A percentile compares a stretch with the other conserved stretches of the same genome.
phyloP scores from a whole-genome alignment of 2,329 filamentous ascomycete genomes.

The Botryotinia narcissicola region DNA sequence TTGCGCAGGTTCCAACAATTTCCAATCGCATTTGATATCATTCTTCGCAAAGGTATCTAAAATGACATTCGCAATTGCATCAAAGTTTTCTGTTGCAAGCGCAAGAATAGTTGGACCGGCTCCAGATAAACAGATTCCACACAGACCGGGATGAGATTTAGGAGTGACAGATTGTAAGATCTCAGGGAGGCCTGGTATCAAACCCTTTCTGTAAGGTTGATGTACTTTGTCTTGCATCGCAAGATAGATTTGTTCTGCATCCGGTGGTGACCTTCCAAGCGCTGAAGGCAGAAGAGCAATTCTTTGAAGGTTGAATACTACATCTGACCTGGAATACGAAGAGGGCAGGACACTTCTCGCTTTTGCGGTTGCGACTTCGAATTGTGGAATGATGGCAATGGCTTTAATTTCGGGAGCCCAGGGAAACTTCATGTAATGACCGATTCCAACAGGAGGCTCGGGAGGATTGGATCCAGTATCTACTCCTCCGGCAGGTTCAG shows the following conservation, averaged over 20 bases:
- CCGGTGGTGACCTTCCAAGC: constrained; percentile 82
- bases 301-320: constrained; percentile 91
- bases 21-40: constrained; percentile 79
- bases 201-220: constrained; percentile 87
- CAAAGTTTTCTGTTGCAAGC: constrained; percentile 85
- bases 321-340: constrained; percentile 75
- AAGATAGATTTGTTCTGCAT: constrained; percentile 90
- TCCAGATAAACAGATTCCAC: constrained; percentile 92
- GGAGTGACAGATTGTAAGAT: constrained; percentile 91
- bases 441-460: constrained; percentile 86
- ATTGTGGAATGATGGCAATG: constrained; percentile 92
- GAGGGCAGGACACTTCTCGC: constrained; percentile 82
- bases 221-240: constrained; percentile 99
- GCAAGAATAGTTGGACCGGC: constrained; percentile 94
- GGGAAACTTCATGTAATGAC: constrained; percentile 91
- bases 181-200: constrained; percentile 88
- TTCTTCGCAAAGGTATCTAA: constrained; percentile 70
- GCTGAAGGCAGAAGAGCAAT: constrained; percentile 88
- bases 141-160: constrained; percentile 77
- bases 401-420: constrained; percentile 97
- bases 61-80: constrained; percentile 77
- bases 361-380: constrained; percentile 91
- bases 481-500: constrained; percentile 82
- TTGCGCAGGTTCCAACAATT: constrained; percentile 82
- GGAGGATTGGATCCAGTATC: constrained; percentile 87